These are phyloP conservation scores for Trametes versicolor DNA, from an alignment of 1,284 basidiomycete genomes.

Conservation along the genomic window DNA sequence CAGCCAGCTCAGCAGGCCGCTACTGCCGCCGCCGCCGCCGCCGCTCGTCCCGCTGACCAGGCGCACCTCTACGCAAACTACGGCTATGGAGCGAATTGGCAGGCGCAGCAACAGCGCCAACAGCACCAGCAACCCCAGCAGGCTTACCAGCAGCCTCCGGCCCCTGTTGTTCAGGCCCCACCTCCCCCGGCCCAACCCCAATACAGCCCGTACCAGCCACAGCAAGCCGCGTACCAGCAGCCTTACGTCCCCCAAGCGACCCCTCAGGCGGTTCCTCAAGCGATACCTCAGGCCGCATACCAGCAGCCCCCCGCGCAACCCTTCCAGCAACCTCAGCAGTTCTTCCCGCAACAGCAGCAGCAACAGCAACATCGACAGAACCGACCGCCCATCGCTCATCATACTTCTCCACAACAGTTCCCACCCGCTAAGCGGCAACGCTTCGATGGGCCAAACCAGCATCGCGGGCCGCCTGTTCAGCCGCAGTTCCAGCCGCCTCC, in stretches of 20 bases:
- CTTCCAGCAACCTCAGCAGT: conserved; percentile 44
- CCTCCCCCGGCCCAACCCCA: conserved; percentile 59
- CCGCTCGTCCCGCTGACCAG: conserved; percentile 72
- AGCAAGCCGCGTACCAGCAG: conserved; percentile 68
- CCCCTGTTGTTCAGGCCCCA: conserved; percentile 59
- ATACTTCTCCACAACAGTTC: conserved; percentile 72
- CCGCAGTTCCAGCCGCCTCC: conserved; percentile 58
- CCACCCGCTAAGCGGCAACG: conserved; percentile 86
- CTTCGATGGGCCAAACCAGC: conserved; percentile 77
- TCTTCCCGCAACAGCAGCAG: conserved; percentile 53
- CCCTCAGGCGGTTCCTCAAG: conserved; percentile 50
- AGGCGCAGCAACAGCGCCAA: conserved; percentile 52
- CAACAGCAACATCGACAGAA: conserved; percentile 60
- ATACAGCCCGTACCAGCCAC: conserved; percentile 82
- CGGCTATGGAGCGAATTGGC: conserved; percentile 79
- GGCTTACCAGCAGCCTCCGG: conserved; percentile 61
- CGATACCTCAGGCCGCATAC: conserved; percentile 47
- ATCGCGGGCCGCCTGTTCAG: conserved; percentile 51
- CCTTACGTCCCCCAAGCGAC: conserved; percentile 71
- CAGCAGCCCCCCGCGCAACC: conserved; percentile 43
- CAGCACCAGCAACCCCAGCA: conserved; percentile 62
- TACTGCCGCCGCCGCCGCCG: conserved; percentile 45
- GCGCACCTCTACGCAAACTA: conserved; percentile 86
- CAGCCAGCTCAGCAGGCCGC: conserved; percentile 56
- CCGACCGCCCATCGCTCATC: conserved; percentile 62